Conservation (phyloP, 345 rosid species). For the Heritiera fomes region DNA sequence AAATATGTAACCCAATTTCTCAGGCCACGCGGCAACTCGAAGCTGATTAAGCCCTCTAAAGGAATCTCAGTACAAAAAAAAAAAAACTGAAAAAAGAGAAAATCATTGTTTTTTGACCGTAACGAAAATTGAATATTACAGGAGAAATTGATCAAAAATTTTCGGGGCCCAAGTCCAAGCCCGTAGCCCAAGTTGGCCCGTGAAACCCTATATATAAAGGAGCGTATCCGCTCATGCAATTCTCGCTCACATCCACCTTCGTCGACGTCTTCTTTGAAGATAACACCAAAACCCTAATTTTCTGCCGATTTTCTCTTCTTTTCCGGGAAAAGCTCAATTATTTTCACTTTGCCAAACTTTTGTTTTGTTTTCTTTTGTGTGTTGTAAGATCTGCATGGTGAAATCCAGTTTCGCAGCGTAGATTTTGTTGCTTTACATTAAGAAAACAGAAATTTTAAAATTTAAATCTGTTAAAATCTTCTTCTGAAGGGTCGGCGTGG, state of each 20-base stretch:
- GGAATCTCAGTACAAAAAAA: constrained; percentile 23
- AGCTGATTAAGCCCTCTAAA: constrained; percentile 35
- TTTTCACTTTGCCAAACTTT: not conserved
- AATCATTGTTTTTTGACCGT: not conserved
- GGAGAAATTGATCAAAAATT: constrained; percentile 26
- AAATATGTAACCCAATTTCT: constrained; percentile 6
- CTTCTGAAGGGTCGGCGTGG: constrained; percentile 50
- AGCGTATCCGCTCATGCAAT: constrained; percentile 40
- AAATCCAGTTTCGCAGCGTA: constrained; percentile 23
- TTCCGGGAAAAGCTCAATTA: constrained; percentile 26
- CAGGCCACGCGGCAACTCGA: constrained; percentile 63
- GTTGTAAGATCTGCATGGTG: constrained; percentile 44
- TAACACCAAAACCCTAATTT: not conserved
- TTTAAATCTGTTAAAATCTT: not conserved
- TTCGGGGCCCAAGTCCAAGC: not conserved
- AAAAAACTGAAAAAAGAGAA: not conserved
- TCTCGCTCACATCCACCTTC: constrained; percentile 55
- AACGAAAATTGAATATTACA: not conserved
- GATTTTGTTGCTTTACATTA: not conserved
- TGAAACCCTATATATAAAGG: constrained; percentile 47
- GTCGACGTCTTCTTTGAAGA: constrained; percentile 20
- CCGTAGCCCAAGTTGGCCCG: constrained; percentile 24
- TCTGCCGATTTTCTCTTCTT: constrained; percentile 22
- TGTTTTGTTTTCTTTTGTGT: too few relatives aligned
- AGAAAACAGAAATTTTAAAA: not conserved